phyloP scores from a whole-genome alignment of 441 rosid genomes.

The Gossypium laxum region DNA sequence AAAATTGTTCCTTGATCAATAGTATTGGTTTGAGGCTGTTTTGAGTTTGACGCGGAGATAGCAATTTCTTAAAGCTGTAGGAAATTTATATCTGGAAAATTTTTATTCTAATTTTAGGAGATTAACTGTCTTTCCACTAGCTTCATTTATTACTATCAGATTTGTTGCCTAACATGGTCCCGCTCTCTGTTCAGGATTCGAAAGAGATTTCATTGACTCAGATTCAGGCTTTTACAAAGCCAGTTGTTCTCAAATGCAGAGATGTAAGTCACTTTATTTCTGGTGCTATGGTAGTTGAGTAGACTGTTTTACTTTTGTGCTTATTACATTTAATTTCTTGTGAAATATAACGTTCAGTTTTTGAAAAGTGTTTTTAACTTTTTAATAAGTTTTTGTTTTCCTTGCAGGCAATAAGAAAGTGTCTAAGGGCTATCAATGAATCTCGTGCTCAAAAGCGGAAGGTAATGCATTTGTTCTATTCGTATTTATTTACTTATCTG shows the following conservation, averaged over 20 bases:
- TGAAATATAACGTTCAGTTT: background rate
- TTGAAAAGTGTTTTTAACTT: background rate
- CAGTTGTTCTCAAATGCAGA: conserved; percentile 65
- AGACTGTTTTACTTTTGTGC: background rate
- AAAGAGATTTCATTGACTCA: conserved; percentile 66
- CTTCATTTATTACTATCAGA: background rate
- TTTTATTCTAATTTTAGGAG: background rate
- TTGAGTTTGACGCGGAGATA: background rate
- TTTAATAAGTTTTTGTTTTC: conserved; percentile 13
- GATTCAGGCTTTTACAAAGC: conserved; percentile 50
- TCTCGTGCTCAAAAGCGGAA: conserved; percentile 96
- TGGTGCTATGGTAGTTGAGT: conserved; percentile 13
- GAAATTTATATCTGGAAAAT: background rate
- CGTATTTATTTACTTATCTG: background rate
- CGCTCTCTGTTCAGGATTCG: conserved; percentile 51
- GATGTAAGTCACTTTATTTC: conserved; percentile 50
- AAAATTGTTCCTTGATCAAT: background rate
- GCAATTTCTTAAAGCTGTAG: background rate
- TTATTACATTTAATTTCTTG: background rate
- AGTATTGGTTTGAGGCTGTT: background rate
- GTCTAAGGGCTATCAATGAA: conserved; percentile 84
- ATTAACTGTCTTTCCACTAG: background rate
- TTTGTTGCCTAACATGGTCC: conserved; percentile 15
- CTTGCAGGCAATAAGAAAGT: conserved; percentile 71
- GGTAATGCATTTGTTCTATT: conserved; percentile 30